Evolutionary conservation across 495 filamentous ascomycete genomes (phyloP).

Genomic region (Durotheca rogersii): DNA sequence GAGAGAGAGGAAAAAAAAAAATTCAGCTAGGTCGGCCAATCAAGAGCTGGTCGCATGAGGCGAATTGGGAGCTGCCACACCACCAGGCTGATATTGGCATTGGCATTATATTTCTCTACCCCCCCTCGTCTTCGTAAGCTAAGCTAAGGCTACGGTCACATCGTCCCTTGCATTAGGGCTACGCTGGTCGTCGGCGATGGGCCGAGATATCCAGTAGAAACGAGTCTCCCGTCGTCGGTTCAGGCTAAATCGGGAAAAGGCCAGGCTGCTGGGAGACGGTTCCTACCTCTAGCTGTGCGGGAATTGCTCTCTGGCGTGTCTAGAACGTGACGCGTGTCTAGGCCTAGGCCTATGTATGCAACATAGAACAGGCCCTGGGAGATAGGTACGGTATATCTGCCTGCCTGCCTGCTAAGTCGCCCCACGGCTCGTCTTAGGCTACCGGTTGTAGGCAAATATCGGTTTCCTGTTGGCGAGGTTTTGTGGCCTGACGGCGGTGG

Average conservation of each 20-base stretch:
- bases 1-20: background rate
- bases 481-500: background rate
- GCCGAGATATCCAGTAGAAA: conserved; percentile 3
- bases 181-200: conserved; percentile 11
- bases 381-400: too few species aligned
- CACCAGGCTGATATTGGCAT: conserved; percentile 4
- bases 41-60: conserved; percentile 18
- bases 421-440: too few species aligned
- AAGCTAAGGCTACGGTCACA: conserved; percentile 1
- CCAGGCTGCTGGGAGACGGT: background rate
- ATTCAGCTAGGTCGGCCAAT: conserved; percentile 3
- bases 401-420: too few species aligned
- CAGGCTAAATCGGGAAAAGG: conserved; percentile 18
- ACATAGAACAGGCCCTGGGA: too few species aligned
- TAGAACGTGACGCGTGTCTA: background rate
- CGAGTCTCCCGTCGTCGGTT: conserved; percentile 5
- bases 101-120: too few species aligned
- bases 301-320: background rate
- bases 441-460: too few species aligned
- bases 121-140: background rate
- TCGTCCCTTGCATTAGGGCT: conserved; percentile 30
- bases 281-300: conserved; percentile 5
- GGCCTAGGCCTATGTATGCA: too few species aligned
- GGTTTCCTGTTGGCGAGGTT: background rate
- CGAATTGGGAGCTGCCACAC: conserved; percentile 32